A percentile compares a stretch with the other conserved stretches of the same genome.
Evolutionary conservation across 352 stramenopile genomes (phyloP).

Genomic region (Aphanomyces cochlioides): DNA sequence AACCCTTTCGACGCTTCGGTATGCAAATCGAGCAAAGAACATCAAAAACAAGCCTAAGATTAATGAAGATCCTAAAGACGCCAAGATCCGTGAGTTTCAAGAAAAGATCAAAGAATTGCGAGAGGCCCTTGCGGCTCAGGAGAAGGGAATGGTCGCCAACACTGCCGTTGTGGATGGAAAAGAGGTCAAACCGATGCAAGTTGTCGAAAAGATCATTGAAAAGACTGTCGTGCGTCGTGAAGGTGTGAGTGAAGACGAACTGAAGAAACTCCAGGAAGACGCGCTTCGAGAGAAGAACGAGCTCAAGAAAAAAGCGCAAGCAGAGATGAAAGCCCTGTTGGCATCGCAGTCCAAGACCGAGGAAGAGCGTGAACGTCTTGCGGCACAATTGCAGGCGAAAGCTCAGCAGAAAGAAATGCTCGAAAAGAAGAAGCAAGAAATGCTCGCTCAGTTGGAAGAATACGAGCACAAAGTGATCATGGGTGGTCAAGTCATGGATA

Average conservation of each 20-base stretch:
- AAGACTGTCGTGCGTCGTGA: conserved; percentile 74
- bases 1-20: conserved; percentile 90
- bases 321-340: conserved; percentile 27
- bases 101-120: conserved; percentile 60
- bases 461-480: conserved; percentile 82
- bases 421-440: conserved; percentile 80
- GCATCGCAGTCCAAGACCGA: conserved; percentile 70
- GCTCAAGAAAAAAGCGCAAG: conserved; percentile 46
- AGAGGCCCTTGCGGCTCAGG: conserved; percentile 52
- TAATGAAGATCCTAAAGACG: conserved; percentile 87
- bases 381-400: conserved; percentile 82
- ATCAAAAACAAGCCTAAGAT: conserved; percentile 93
- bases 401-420: conserved; percentile 77
- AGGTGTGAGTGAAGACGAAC: conserved; percentile 68
- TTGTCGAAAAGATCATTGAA: conserved; percentile 63
- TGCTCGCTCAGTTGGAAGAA: conserved; percentile 84
- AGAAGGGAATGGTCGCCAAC: conserved; percentile 36
- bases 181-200: conserved; percentile 33
- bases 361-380: conserved; percentile 81
- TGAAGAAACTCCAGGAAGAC: conserved; percentile 73
- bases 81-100: conserved; percentile 56
- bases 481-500: conserved; percentile 93
- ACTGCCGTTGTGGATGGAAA: conserved; percentile 33
- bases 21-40: conserved; percentile 91
- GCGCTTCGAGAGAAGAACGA: conserved; percentile 67